Evolutionary conservation across 2,329 filamentous ascomycete species (phyloP), one percentile per base, ranked within the genome.

Genomic region (Fusarium sp.): DNA sequence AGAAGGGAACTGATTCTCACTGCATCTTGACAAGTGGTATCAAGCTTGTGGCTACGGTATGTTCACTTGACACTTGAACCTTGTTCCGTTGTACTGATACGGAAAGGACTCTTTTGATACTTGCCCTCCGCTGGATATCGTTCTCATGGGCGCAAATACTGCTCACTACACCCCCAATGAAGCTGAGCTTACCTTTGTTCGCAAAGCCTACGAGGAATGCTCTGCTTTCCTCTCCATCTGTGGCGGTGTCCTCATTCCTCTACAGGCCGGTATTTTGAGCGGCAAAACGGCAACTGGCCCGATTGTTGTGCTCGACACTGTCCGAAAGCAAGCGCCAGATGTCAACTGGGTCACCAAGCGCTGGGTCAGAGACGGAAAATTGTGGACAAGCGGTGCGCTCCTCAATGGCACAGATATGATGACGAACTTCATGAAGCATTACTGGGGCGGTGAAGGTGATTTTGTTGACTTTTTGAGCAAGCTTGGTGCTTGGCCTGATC

Each of bases 221-320:
- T 50, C 79, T 14, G 83, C 82, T 5, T 85, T 85, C 73, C 63
- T 85, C 20, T 78, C 78, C 56, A 80, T 85, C 67, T 85, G 84
- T 63, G 83, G 78, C 17, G 84, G 84, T 59, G 62, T 83, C 32
- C 24, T 77, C 22, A 66, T 77, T 12, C 79, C 81, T 7, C 72
- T 81, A 4, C 63, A 77, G 35, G 81, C 83, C 1, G 83, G 83
- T 1, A 32, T 86, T 4, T 70, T 85, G 9, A 56, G 78, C 5
- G 82, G 80, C 11, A 84, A 83, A 75, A 84, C 81, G 0, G 81
- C 74, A 4, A 84, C 84, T 0, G 82, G 74, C 3, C 84, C 84
- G 5, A 80, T 79, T 7, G 6, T 60, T 9, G 47, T 83, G 26
- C 48, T 85, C 4, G 63, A 69, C 0, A 36, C 56, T 15, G 51